Conservation (phyloP, 345 rosid species). For the Lagerstroemia speciosa region DNA sequence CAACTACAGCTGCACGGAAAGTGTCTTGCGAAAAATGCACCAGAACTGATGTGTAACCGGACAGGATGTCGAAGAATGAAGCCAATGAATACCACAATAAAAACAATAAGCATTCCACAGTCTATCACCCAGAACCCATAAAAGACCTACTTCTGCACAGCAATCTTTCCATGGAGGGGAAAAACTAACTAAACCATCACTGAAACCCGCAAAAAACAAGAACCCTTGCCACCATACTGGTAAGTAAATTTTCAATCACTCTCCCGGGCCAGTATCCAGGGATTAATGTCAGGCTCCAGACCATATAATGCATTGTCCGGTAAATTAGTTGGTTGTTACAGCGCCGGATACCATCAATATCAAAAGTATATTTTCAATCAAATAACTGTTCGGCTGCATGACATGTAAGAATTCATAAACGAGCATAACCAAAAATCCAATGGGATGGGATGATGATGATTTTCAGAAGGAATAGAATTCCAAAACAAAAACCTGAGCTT, state of each 20-base stretch:
- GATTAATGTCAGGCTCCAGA: no score
- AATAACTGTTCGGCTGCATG: neutral
- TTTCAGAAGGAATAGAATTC: no score
- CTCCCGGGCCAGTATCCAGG: no score
- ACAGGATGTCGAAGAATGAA: neutral
- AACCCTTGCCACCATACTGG: no score
- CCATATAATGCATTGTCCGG: no score
- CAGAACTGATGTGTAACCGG: neutral
- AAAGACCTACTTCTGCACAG: neutral
- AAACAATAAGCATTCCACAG: neutral
- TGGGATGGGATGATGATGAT: neutral
- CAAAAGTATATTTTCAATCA: neutral
- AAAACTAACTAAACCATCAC: no score
- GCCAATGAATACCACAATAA: neutral
- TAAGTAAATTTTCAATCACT: no score
- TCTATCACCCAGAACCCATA: neutral
- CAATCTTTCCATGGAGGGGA: no score
- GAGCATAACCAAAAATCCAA: neutral
- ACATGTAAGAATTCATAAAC: neutral
- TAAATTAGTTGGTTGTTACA: no score
- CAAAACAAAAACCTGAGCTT: constrained; percentile 61
- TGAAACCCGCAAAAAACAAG: no score
- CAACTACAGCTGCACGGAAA: neutral
- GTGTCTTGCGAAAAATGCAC: neutral
- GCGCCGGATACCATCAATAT: no score